These are phyloP conservation scores for Solanum rostratum DNA, from an alignment of 257 asterid genomes.

Conservation along the genomic window DNA sequence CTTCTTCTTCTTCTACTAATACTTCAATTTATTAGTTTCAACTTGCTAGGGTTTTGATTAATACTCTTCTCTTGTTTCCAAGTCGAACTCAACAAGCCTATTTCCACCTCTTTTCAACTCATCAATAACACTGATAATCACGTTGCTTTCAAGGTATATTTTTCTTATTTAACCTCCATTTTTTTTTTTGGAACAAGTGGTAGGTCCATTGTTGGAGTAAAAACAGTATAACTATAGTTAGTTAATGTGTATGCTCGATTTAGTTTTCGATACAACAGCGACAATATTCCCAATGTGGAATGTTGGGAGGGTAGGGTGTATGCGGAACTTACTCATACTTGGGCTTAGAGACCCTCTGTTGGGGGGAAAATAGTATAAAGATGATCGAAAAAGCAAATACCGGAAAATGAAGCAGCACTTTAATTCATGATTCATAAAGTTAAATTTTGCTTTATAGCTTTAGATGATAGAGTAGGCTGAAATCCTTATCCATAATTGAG, in stretches of 20 bases:
- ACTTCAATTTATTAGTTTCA: background rate
- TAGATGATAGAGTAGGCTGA: background rate
- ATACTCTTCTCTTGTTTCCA: background rate
- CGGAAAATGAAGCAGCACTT: background rate
- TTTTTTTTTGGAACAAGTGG: background rate
- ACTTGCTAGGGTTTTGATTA: background rate
- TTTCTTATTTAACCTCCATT: background rate
- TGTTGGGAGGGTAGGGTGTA: background rate
- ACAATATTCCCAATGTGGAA: background rate
- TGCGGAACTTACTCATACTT: background rate
- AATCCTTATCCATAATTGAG: background rate
- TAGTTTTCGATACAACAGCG: background rate
- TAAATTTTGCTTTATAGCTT: background rate
- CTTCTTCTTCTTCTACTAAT: background rate
- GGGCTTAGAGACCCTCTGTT: background rate
- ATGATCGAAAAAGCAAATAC: background rate
- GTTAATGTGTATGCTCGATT: background rate
- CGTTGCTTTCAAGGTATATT: constrained; percentile 4
- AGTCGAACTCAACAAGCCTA: constrained; percentile 2
- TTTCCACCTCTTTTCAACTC: background rate
- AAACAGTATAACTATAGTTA: background rate
- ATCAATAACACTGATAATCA: constrained; percentile 1
- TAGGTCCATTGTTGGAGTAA: background rate
- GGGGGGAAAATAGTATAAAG: background rate
- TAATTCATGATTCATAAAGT: background rate